Evolutionary conservation across 1,284 basidiomycete genomes (phyloP), one percentile per base, ranked within the genome.

Genomic region (Sanghuangporus sanghuang): DNA sequence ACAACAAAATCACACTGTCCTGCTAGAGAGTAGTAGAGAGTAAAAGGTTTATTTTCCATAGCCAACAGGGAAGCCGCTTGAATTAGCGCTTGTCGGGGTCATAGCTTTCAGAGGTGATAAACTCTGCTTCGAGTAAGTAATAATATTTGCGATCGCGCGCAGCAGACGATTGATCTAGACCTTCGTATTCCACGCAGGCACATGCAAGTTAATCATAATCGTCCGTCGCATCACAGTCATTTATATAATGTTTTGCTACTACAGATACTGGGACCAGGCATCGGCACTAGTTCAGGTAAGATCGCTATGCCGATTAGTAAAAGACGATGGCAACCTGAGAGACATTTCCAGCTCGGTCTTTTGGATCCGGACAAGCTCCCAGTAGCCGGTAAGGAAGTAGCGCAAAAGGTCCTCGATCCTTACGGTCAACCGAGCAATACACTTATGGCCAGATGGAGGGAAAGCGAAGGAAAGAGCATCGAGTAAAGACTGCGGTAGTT

Each of bases 101-200:
- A 75, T 83, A 18, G 81, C 79, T 23, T 80, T 84, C 62, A 73
- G 80, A 62, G 81, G 83, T 7, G 81, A 84, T 68, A 79, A 81
- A 66, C 69, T 83, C 42, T 79, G 78, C 49, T 81, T 83, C 68
- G 81, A 84, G 77, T 81, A 72, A 64, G 80, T 73, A 8, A 64
- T 70, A 69, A 68, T 69, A 23, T 46, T 7, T n/a, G 21, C 18
- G 14, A n/a, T 57, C n/a, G 14, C 32, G 3, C 42, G 12, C 39
- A n/a, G n/a, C 52, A 58, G 2, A n/a, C 50, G 55, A 1, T 36
- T 36, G 14, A 38, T 23, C 44, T 21, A 38, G 12, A 57, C 35
- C 27, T 58, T 39, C 3, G 14, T 39, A 32, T 38, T 38, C 9
- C 53, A 3, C 23, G 16, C 32, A 64, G 64, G 39, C 62, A 32